These are phyloP conservation scores for Populus hybrid DNA, from an alignment of 441 rosid genomes.

Conservation along the genomic window DNA sequence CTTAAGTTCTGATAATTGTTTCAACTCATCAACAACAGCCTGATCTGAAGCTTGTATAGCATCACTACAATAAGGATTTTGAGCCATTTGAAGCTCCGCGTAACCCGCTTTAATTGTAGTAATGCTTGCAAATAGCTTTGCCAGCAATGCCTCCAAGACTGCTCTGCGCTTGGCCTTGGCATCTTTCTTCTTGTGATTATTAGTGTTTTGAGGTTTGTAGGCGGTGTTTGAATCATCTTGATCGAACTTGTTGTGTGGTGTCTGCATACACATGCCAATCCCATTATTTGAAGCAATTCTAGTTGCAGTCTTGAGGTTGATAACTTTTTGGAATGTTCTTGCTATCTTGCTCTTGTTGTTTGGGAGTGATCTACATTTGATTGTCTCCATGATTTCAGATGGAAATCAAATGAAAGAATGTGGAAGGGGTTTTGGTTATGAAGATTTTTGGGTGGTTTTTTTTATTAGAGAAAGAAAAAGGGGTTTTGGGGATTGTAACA, in stretches of 20 bases:
- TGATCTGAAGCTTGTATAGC: conserved; percentile 75
- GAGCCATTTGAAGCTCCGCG: conserved; percentile 80
- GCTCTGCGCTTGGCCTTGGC: conserved; percentile 42
- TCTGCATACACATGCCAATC: conserved; percentile 64
- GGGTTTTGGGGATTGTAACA: conserved; percentile 7
- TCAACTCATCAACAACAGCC: conserved; percentile 56
- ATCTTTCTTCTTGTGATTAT: conserved; percentile 16
- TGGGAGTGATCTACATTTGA: conserved; percentile 48
- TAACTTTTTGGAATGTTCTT: conserved; percentile 65
- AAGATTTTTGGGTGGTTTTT: background rate
- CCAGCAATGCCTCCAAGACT: conserved; percentile 61
- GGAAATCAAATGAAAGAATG: background rate
- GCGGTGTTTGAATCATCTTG: conserved; percentile 19
- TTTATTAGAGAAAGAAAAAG: conserved; percentile 6
- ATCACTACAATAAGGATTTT: conserved; percentile 69
- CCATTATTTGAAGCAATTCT: conserved; percentile 63
- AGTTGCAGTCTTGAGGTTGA: conserved; percentile 51
- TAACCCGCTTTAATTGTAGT: conserved; percentile 78
- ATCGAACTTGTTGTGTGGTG: conserved; percentile 43
- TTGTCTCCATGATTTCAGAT: conserved; percentile 43
- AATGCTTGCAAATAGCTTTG: conserved; percentile 68
- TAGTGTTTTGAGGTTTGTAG: conserved; percentile 4
- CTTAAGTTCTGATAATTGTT: conserved; percentile 73
- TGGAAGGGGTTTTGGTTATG: background rate
- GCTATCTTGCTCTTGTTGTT: conserved; percentile 59